Evolutionary conservation across 345 rosid species (phyloP).

Genomic region (Ailanthus altissimus): DNA sequence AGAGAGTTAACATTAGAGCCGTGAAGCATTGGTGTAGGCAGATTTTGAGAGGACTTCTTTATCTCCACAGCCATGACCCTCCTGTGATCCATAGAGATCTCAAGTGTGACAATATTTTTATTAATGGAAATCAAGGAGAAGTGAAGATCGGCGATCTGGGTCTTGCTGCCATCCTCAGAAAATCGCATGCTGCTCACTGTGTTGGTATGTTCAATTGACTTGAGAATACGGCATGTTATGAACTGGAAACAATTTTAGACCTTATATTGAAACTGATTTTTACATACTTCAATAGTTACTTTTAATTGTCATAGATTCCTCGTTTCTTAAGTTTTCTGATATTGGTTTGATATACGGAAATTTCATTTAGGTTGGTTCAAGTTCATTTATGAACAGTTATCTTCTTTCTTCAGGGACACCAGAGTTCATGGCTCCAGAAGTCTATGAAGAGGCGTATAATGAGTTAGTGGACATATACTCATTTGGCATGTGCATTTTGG

Average conservation of each 20-base stretch:
- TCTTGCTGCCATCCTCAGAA: constrained; percentile 81
- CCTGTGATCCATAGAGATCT: constrained; percentile 98
- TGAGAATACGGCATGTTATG: neutral
- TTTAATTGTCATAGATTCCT: neutral
- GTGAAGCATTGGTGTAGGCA: constrained; percentile 96
- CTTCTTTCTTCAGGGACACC: constrained; percentile 76
- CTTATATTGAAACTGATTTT: neutral
- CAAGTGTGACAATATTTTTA: constrained; percentile 91
- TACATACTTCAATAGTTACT: neutral
- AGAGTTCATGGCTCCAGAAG: constrained; percentile 99
- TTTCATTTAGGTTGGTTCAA: neutral
- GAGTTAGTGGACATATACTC: constrained; percentile 97
- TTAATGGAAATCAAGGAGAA: constrained; percentile 96
- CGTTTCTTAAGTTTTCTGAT: neutral
- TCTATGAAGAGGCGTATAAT: constrained; percentile 93
- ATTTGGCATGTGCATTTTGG: constrained; percentile 97
- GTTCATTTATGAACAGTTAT: constrained; percentile 11
- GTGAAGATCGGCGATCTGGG: constrained; percentile 99
- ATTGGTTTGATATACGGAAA: constrained; percentile 8
- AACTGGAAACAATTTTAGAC: constrained; percentile 6
- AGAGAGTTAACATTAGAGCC: constrained; percentile 82
- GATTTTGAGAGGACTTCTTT: constrained; percentile 77
- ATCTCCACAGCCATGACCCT: constrained; percentile 85
- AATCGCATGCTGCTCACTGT: constrained; percentile 89
- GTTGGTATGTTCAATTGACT: constrained; percentile 60